Evolutionary conservation across 2,329 filamentous ascomycete genomes (phyloP).

Genomic region (Exophiala calicioides): DNA sequence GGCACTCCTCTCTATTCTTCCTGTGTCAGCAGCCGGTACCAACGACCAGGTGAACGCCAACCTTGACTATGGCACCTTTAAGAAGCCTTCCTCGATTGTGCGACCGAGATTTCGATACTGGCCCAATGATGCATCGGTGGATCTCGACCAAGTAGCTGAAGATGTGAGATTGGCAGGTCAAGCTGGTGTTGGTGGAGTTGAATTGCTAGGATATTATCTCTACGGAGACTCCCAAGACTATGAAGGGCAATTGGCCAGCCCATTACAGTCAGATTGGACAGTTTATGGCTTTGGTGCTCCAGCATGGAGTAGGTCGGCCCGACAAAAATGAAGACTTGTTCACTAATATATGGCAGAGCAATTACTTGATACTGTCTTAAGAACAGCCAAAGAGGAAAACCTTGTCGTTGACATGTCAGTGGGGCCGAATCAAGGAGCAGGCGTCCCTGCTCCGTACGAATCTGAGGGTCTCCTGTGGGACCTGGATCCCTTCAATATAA

Average conservation of each 20-base stretch:
- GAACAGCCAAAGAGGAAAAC: constrained; percentile 39
- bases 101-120: too few relatives aligned
- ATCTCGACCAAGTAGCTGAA: too few relatives aligned
- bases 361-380: constrained; percentile 34
- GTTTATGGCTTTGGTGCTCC: constrained; percentile 44
- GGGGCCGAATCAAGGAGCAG: constrained; percentile 51
- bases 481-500: constrained; percentile 35
- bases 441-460: constrained; percentile 43
- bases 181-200: constrained; percentile 43
- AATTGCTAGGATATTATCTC: constrained; percentile 43
- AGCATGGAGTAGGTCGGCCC: constrained; percentile 34
- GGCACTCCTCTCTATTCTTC: too few relatives aligned
- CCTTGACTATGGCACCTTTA: too few relatives aligned
- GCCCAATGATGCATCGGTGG: too few relatives aligned
- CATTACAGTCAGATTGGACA: constrained; percentile 39
- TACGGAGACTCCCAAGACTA: constrained; percentile 34
- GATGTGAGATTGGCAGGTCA: too few relatives aligned
- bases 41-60: too few relatives aligned
- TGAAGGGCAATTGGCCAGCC: constrained; percentile 2
- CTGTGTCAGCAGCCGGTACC: too few relatives aligned
- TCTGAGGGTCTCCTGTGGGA: constrained; percentile 41
- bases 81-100: too few relatives aligned
- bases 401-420: constrained; percentile 50
- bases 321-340: too few relatives aligned
- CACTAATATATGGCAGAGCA: too few relatives aligned